Percentiles rank a stretch among this genome's conserved stretches.
Conservation (phyloP, 805 yeast genomes). For the Martiniozyma abietophila region DNA sequence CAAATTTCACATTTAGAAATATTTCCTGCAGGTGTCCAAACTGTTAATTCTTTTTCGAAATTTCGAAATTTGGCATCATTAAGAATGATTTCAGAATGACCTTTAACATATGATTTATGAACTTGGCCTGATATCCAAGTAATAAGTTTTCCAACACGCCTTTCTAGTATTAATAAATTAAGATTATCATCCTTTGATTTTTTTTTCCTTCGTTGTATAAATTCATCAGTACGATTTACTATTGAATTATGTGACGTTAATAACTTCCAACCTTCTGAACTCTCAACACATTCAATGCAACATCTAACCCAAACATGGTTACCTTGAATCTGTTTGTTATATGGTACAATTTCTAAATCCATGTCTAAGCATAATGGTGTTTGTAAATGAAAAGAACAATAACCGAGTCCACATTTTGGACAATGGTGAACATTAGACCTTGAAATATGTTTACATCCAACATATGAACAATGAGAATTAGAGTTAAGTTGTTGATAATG, state of each 20-base stretch:
- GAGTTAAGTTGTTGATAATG: conserved; percentile 53
- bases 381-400: conserved; percentile 1
- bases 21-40: conserved; percentile 55
- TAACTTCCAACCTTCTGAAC: conserved; percentile 40
- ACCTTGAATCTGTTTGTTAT: conserved; percentile 52
- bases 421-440: conserved; percentile 14
- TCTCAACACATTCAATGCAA: conserved; percentile 52
- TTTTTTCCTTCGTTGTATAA: conserved; percentile 34
- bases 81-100: conserved; percentile 4
- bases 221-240: conserved; percentile 12
- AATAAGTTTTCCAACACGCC: conserved; percentile 38
- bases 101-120: conserved; percentile 7
- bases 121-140: conserved; percentile 43
- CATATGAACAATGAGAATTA: conserved; percentile 30
- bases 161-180: conserved; percentile 33
- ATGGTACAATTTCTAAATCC: conserved; percentile 63
- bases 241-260: conserved; percentile 27
- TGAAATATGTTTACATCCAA: conserved; percentile 2
- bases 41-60: conserved; percentile 40
- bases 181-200: conserved; percentile 26
- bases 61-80: conserved; percentile 16
- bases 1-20: conserved; percentile 58
- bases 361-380: conserved; percentile 39
- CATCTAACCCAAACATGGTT: conserved; percentile 63
- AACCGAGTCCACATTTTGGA: conserved; percentile 26